A percentile compares a stretch with the other conserved stretches of the same genome.
Evolutionary conservation across 305 asterid species (phyloP).

Genomic region (Solanum aculeatissimum): DNA sequence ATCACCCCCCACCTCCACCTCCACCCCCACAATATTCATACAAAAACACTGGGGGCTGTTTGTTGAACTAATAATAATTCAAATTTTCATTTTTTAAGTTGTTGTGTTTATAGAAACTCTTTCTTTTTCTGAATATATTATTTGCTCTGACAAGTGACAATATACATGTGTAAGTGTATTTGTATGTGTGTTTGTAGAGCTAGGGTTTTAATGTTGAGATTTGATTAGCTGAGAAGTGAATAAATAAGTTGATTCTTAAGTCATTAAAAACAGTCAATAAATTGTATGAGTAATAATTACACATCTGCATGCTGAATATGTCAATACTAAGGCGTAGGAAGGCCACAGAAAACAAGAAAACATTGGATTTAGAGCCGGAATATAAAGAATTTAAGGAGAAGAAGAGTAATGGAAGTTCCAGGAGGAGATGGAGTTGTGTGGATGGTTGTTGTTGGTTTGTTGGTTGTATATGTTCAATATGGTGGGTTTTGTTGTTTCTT

Average conservation of each 20-base stretch:
- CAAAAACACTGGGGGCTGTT: not conserved
- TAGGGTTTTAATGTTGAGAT: not conserved
- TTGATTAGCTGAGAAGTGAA: not conserved
- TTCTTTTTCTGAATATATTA: not conserved
- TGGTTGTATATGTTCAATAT: conserved; percentile 63
- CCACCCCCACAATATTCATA: not conserved
- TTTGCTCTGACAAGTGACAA: not conserved
- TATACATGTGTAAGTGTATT: not conserved
- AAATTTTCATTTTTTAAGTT: not conserved
- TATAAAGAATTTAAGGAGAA: conserved; percentile 11
- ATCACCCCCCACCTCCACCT: not conserved
- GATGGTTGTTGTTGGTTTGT: conserved; percentile 77
- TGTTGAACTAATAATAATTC: not conserved
- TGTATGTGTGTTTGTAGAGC: not conserved
- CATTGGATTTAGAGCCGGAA: conserved; percentile 9
- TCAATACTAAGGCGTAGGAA: conserved; percentile 46
- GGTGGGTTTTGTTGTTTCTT: conserved; percentile 71
- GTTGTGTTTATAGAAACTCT: not conserved
- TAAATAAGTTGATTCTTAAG: not conserved
- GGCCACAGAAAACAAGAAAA: conserved; percentile 25
- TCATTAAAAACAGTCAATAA: not conserved
- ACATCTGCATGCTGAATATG: not conserved
- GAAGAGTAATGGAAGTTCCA: conserved; percentile 4
- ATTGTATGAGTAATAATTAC: not conserved
- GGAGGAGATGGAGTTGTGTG: conserved; percentile 40